Evolutionary conservation across 345 rosid species (phyloP).

Genomic region (Melastoma malabathricum): DNA sequence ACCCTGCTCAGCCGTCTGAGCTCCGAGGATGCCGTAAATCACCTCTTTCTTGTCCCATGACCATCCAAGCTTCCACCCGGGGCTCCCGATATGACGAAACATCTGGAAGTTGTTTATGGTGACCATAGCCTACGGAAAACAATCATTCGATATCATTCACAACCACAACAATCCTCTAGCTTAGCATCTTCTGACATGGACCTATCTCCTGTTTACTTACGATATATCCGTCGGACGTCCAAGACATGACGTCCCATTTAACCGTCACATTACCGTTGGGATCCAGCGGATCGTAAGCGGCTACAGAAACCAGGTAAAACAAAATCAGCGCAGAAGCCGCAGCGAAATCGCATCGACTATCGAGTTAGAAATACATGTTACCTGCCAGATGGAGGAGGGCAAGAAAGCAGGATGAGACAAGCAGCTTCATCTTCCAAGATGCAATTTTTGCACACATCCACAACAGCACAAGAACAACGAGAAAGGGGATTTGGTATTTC

Average conservation of each 20-base stretch:
- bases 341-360: background rate
- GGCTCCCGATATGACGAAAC: constrained; percentile 61
- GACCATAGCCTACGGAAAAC: constrained; percentile 46
- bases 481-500: too few relatives aligned
- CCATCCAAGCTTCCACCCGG: constrained; percentile 88
- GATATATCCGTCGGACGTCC: constrained; percentile 82
- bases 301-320: constrained; percentile 21
- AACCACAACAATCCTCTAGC: too few relatives aligned
- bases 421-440: too few relatives aligned
- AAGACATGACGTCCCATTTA: constrained; percentile 82
- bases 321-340: background rate
- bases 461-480: too few relatives aligned
- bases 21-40: constrained; percentile 68
- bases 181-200: background rate
- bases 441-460: too few relatives aligned
- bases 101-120: constrained; percentile 64
- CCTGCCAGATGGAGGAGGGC: too few relatives aligned
- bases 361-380: too few relatives aligned
- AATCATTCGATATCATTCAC: background rate
- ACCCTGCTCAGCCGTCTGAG: constrained; percentile 85
- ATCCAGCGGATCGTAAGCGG: constrained; percentile 87
- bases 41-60: constrained; percentile 88
- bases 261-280: constrained; percentile 74
- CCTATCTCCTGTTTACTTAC: constrained; percentile 20
- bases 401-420: too few relatives aligned